Evolutionary conservation across 306 rosid genomes (phyloP).

Genomic region (Pueraria montana): DNA sequence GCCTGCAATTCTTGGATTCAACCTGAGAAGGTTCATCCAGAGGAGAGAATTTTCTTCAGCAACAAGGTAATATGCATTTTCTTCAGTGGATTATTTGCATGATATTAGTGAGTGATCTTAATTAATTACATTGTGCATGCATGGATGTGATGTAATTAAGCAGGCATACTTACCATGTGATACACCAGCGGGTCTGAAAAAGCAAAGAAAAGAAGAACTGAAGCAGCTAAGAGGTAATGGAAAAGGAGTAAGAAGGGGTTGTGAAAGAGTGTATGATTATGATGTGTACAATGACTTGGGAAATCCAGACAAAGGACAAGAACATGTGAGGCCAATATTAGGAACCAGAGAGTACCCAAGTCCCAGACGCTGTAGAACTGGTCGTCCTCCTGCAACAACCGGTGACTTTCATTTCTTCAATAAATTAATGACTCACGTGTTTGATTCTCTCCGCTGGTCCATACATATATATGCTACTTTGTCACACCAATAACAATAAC

Average conservation of each 20-base stretch:
- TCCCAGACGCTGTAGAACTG: slow-evolving; percentile 59
- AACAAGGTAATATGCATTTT: slow-evolving; percentile 55
- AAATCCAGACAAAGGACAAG: neutral
- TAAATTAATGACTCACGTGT: too few species aligned
- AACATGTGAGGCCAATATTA: slow-evolving; percentile 41
- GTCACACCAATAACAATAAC: neutral
- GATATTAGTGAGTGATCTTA: neutral
- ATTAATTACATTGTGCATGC: slow-evolving; percentile 19
- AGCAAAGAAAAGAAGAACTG: slow-evolving; percentile 50
- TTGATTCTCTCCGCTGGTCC: too few species aligned
- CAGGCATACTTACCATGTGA: slow-evolving; percentile 49
- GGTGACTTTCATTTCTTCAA: too few species aligned
- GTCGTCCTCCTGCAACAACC: too few species aligned
- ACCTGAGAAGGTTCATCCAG: slow-evolving; percentile 36
- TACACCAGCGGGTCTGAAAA: slow-evolving; percentile 55
- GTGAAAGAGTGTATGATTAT: slow-evolving; percentile 54
- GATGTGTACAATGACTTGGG: slow-evolving; percentile 19
- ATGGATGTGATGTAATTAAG: too few species aligned
- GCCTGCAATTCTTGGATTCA: slow-evolving; percentile 59
- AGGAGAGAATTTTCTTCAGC: slow-evolving; percentile 55
- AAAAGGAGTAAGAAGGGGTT: slow-evolving; percentile 22
- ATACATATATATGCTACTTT: neutral
- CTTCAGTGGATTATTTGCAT: too few species aligned
- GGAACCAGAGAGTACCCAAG: slow-evolving; percentile 46
- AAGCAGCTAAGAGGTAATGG: slow-evolving; percentile 55